Conservation (phyloP, 768 basidiomycete species). For the Boletus rufocinnamomeus region DNA sequence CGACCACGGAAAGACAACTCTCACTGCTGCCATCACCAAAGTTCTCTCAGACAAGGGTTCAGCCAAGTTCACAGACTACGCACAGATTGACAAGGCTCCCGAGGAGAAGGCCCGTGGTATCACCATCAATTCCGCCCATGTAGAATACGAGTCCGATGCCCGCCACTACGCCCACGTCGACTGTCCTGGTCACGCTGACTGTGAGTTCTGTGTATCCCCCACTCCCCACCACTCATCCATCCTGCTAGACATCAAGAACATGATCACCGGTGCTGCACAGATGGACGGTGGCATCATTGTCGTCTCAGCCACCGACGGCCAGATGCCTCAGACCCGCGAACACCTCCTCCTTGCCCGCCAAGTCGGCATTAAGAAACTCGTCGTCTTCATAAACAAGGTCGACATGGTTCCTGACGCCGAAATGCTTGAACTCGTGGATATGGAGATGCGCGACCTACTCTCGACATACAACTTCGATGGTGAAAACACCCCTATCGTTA, state of each 20-base stretch:
- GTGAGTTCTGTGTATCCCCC: conserved; percentile 44
- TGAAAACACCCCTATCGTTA: conserved; percentile 96
- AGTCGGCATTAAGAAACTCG: conserved; percentile 95
- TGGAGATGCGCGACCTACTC: conserved; percentile 99
- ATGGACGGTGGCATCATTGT: conserved; percentile 97
- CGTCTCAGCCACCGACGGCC: conserved; percentile 97
- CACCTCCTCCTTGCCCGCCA: conserved; percentile 97
- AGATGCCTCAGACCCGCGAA: conserved; percentile 99
- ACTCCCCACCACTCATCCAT: conserved; percentile 6
- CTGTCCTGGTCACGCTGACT: conserved; percentile 96
- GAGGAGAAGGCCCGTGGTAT: conserved; percentile 99
- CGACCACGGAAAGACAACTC: conserved; percentile 97
- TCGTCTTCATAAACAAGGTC: conserved; percentile 99
- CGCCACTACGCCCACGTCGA: conserved; percentile 99
- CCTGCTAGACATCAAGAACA: conserved; percentile 85
- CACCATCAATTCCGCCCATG: conserved; percentile 98
- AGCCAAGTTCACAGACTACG: conserved; percentile 90
- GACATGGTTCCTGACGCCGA: conserved; percentile 95
- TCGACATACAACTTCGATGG: conserved; percentile 94
- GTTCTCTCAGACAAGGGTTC: conserved; percentile 77
- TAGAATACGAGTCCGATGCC: conserved; percentile 91
- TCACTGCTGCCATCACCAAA: conserved; percentile 95
- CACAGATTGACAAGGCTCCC: conserved; percentile 97
- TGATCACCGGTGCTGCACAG: conserved; percentile 98
- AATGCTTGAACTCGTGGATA: conserved; percentile 99